These are phyloP conservation scores for Aspergillus sp. DNA, from an alignment of 2,329 filamentous ascomycete species.

Conservation along the genomic window DNA sequence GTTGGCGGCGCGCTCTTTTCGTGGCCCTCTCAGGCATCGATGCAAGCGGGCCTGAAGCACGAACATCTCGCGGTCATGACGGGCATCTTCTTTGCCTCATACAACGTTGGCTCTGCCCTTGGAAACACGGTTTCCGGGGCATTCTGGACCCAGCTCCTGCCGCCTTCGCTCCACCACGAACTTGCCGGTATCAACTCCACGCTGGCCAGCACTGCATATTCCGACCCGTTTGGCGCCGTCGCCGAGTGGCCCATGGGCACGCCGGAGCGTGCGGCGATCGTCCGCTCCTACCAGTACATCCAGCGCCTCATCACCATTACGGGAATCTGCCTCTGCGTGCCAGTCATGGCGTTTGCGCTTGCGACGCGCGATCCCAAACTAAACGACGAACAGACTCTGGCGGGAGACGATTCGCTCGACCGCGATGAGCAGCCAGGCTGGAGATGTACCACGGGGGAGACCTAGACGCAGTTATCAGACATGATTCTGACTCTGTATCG, in stretches of 20 bases:
- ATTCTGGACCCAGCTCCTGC: constrained; percentile 37
- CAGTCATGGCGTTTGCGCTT: constrained; percentile 39
- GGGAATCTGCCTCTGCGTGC: constrained; percentile 42
- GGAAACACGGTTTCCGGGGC: constrained; percentile 35
- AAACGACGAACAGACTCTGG: constrained; percentile 3
- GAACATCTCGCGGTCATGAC: constrained; percentile 1
- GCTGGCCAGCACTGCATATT: constrained; percentile 28
- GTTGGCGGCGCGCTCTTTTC: not conserved
- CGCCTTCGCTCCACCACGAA: constrained; percentile 15
- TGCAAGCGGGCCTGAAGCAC: not conserved
- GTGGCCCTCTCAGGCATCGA: not conserved
- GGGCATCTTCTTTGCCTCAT: constrained; percentile 24
- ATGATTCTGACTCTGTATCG: no score
- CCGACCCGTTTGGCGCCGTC: constrained; percentile 22
- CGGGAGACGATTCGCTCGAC: no score
- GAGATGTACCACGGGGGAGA: no score
- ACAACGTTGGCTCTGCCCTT: constrained; percentile 35
- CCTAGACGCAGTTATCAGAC: no score
- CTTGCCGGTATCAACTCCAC: constrained; percentile 24
- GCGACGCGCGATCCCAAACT: constrained; percentile 37
- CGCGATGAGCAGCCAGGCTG: no score
- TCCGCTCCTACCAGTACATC: constrained; percentile 39
- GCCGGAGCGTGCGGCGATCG: constrained; percentile 8
- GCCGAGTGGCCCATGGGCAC: constrained; percentile 34
- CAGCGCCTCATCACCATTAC: constrained; percentile 42